Conservation (phyloP, 768 basidiomycete genomes). For the Termitomyces sp. region DNA sequence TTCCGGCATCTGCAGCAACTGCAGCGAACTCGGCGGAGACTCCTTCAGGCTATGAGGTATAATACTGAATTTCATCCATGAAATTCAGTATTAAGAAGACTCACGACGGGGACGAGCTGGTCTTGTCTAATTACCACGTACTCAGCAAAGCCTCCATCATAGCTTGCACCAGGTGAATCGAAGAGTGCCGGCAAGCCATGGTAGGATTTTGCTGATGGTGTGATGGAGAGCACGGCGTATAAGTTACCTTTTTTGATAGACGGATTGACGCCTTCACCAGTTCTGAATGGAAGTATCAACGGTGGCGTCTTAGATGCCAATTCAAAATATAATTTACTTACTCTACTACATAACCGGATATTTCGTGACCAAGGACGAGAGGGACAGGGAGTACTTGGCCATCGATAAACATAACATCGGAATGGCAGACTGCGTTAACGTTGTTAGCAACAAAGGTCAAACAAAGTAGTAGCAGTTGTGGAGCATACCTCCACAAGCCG, state of each 20-base stretch:
- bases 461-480: background rate
- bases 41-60: constrained; percentile 2
- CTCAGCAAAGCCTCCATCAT: constrained; percentile 6
- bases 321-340: background rate
- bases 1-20: constrained; percentile 7
- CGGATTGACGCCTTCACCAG: background rate
- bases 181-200: constrained; percentile 6
- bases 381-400: constrained; percentile 1
- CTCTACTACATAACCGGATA: constrained; percentile 6
- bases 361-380: constrained; percentile 8
- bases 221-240: constrained; percentile 6
- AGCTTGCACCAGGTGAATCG: constrained; percentile 5
- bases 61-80: background rate
- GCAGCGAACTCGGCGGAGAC: constrained; percentile 5
- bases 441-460: background rate
- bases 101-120: constrained; percentile 9
- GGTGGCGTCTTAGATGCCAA: too few relatives aligned
- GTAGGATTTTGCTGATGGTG: background rate
- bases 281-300: background rate
- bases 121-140: constrained; percentile 2
- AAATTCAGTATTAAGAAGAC: background rate
- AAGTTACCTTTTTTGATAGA: constrained; percentile 1
- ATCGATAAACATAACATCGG: constrained; percentile 10
- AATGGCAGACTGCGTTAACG: constrained; percentile 4
- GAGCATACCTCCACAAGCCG: constrained; percentile 7